Evolutionary conservation across 768 basidiomycete genomes (phyloP), one percentile per base, ranked within the genome.

Genomic region (Boletus bicolor): DNA sequence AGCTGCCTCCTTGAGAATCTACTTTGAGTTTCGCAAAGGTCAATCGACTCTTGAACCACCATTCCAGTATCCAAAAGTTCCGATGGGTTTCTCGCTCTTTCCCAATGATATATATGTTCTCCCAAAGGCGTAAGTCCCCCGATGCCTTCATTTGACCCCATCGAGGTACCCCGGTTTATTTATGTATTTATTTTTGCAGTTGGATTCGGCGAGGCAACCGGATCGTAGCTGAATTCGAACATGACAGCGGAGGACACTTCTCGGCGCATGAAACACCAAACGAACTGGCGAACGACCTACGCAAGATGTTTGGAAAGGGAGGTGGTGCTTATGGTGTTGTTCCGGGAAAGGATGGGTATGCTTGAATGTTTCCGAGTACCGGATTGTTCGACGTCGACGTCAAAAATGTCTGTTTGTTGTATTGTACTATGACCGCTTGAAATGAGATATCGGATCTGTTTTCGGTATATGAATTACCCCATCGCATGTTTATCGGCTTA

Each of bases 161-260:
- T 26, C 15, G 19, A 7, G 21, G 1, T 19, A n/a, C 15, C 41
- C 11, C 26, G 11, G 28, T 24, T 45, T 14, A 14, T 15, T 38
- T 44, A 34, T 34, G 8, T 12, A 10, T n/a, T 30, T 17, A 17
- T 30, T 17, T 42, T 2, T 56, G 6, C 37, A 83, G 82, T 12
- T 84, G 82, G 81, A 26, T 72, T 57, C 60, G 70, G 34, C 59
- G 65, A 50, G 14, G 68, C 46, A 57, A 77, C 59, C 71, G 69
- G 59, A 42, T 79, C 26, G 79, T 84, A 7, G 83, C 81, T 53
- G 75, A 79, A 56, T 69, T 74, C 3, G 69, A 75, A 19, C 84
- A 85, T 46, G 68, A 70, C 3, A 64, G 65, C 5, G 84, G 84
- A 14, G 84, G 84, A 0, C 84, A 85, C 65, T 85, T 86, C 58